Conservation (phyloP, 2,329 filamentous ascomycete species). For the Alternaria sp. region DNA sequence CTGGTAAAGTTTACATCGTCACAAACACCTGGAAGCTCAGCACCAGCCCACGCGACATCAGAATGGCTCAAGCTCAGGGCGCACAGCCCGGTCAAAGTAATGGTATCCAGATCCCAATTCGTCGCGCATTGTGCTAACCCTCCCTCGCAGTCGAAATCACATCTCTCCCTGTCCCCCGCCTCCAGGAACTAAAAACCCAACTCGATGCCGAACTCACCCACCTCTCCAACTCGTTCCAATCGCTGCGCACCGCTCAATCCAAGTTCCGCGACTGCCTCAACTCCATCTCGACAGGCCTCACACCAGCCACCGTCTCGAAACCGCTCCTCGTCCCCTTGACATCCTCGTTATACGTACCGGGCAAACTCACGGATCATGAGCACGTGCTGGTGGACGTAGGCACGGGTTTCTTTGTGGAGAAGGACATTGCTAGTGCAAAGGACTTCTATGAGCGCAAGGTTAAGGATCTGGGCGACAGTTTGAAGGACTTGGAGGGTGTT, state of each 20-base stretch:
- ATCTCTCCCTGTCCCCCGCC: slow-evolving; percentile 81
- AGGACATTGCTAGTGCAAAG: slow-evolving; percentile 68
- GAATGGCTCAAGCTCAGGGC: slow-evolving; percentile 34
- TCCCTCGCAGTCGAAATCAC: slow-evolving; percentile 66
- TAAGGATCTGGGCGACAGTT: slow-evolving; percentile 67
- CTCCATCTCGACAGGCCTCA: slow-evolving; percentile 70
- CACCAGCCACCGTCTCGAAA: slow-evolving; percentile 53
- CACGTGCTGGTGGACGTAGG: slow-evolving; percentile 80
- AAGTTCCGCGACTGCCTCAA: slow-evolving; percentile 91
- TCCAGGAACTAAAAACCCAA: slow-evolving; percentile 91
- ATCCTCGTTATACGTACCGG: slow-evolving; percentile 91
- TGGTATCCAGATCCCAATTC: background rate
- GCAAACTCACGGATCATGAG: slow-evolving; percentile 65
- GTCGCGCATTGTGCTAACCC: slow-evolving; percentile 9
- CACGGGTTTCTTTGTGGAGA: slow-evolving; percentile 94
- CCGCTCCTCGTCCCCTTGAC: slow-evolving; percentile 90
- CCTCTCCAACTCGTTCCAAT: slow-evolving; percentile 86
- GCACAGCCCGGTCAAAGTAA: slow-evolving; percentile 40
- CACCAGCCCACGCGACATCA: slow-evolving; percentile 2
- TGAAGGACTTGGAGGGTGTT: slow-evolving; percentile 72
- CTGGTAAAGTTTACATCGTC: slow-evolving; percentile 16
- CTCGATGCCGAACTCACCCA: slow-evolving; percentile 96
- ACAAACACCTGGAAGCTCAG: slow-evolving; percentile 6
- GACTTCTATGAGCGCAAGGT: slow-evolving; percentile 74
- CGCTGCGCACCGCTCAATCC: slow-evolving; percentile 85